These are phyloP conservation scores for Thelonectria rubi DNA, from an alignment of 2,329 filamentous ascomycete species.

Conservation along the genomic window DNA sequence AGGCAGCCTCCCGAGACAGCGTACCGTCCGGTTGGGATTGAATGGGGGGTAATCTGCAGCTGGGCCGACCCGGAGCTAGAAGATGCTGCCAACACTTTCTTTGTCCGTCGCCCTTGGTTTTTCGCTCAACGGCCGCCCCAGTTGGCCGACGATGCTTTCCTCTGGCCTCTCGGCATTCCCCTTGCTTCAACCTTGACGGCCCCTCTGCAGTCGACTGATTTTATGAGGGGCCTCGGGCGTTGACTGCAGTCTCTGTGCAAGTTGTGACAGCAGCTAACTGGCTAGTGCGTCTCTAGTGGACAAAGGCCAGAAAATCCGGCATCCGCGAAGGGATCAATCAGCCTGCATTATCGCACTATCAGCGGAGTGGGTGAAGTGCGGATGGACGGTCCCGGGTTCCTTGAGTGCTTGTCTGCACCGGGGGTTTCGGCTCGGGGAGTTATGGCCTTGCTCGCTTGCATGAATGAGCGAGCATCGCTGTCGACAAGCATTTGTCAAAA, in stretches of 20 bases:
- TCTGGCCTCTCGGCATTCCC: not conserved
- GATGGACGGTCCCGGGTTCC: slow-evolving; percentile 16
- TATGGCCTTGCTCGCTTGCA: slow-evolving; percentile 19
- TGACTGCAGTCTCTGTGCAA: slow-evolving; percentile 9
- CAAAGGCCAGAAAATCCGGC: slow-evolving; percentile 7
- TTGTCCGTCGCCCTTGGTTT: not conserved
- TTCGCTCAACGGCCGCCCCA: not conserved
- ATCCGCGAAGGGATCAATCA: slow-evolving; percentile 10
- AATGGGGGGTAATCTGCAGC: not conserved
- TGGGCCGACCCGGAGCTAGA: not conserved
- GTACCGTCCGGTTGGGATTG: slow-evolving; percentile 20
- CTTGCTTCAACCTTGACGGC: slow-evolving; percentile 7
- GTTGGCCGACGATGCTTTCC: not conserved
- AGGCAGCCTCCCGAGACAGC: slow-evolving; percentile 18
- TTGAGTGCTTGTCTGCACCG: slow-evolving; percentile 14
- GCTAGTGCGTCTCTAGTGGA: slow-evolving; percentile 26
- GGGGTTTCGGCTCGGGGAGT: slow-evolving; percentile 17
- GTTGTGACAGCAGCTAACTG: slow-evolving; percentile 22
- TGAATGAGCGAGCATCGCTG: slow-evolving; percentile 16
- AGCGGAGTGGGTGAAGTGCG: slow-evolving; percentile 11
- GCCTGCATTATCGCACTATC: slow-evolving; percentile 22
- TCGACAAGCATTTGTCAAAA: slow-evolving; percentile 18
- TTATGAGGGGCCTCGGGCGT: slow-evolving; percentile 14
- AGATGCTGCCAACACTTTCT: not conserved
- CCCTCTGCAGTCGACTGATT: slow-evolving; percentile 15